phyloP scores from a whole-genome alignment of 306 rosid species.

The Gastrolobium villosum region DNA sequence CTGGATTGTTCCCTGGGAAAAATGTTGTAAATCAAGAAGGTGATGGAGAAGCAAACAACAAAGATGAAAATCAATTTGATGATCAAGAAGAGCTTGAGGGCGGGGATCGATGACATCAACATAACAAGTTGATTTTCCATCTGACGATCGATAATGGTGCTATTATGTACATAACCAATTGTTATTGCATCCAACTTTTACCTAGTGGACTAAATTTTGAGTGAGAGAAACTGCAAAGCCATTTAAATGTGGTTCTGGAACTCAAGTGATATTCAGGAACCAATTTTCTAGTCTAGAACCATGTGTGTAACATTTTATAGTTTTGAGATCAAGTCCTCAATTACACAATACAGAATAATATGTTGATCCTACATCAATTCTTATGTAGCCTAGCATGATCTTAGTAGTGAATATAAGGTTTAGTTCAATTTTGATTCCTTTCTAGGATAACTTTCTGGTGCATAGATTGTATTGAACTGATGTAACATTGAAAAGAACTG shows the following conservation, averaged over 20 bases:
- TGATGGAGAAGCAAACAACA: slow-evolving; percentile 66
- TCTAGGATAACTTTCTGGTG: slow-evolving; percentile 41
- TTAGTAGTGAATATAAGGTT: slow-evolving; percentile 29
- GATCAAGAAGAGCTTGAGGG: slow-evolving; percentile 96
- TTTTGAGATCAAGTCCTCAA: slow-evolving; percentile 34
- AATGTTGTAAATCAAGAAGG: slow-evolving; percentile 63
- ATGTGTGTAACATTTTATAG: slow-evolving; percentile 9
- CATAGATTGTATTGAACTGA: slow-evolving; percentile 40
- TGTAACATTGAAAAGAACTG: slow-evolving; percentile 31
- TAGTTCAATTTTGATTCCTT: slow-evolving; percentile 45
- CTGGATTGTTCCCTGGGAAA: slow-evolving; percentile 71
- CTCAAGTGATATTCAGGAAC: slow-evolving; percentile 31
- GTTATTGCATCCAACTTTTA: slow-evolving; percentile 12
- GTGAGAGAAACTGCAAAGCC: too few relatives aligned
- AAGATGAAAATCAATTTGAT: slow-evolving; percentile 84
- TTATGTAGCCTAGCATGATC: slow-evolving; percentile 45
- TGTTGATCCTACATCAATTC: slow-evolving; percentile 43
- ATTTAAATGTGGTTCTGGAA: slow-evolving; percentile 16
- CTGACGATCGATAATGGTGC: slow-evolving; percentile 27
- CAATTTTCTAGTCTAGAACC: slow-evolving; percentile 10
- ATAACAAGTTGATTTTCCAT: slow-evolving; percentile 32
- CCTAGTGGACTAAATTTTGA: too few relatives aligned
- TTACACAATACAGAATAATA: slow-evolving; percentile 26
- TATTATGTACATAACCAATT: slow-evolving; percentile 51
- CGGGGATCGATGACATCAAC: slow-evolving; percentile 68